These are phyloP conservation scores for Taiozyma onychis DNA, from an alignment of 1,139 yeast species.

Conservation along the genomic window DNA sequence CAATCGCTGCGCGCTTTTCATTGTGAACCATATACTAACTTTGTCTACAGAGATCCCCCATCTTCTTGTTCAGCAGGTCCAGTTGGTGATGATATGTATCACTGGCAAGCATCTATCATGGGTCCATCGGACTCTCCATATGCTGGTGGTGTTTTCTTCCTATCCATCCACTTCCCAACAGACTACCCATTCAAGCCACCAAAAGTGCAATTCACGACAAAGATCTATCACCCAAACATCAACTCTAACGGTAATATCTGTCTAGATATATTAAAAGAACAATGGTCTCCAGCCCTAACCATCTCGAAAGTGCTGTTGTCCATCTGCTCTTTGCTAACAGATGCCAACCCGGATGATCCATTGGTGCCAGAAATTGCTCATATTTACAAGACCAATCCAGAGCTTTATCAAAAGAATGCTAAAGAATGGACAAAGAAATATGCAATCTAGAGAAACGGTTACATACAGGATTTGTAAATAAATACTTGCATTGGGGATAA, in stretches of 20 bases:
- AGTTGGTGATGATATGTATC: constrained; percentile 91
- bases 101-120: constrained; percentile 97
- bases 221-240: constrained; percentile 90
- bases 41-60: constrained; percentile 79
- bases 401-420: constrained; percentile 95
- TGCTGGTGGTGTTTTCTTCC: constrained; percentile 89
- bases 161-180: constrained; percentile 90
- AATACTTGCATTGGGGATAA: constrained; percentile 5
- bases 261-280: constrained; percentile 78
- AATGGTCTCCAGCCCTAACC: constrained; percentile 90
- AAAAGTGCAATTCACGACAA: constrained; percentile 64
- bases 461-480: constrained; percentile 11
- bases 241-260: constrained; percentile 90
- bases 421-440: constrained; percentile 98
- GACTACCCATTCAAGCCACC: constrained; percentile 96
- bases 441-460: constrained; percentile 53
- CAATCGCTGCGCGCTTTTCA: background rate
- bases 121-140: constrained; percentile 94
- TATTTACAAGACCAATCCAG: constrained; percentile 89
- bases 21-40: constrained; percentile 27
- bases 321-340: constrained; percentile 86
- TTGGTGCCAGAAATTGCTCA: constrained; percentile 98
- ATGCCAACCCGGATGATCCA: constrained; percentile 99
- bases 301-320: constrained; percentile 85
- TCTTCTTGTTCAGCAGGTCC: constrained; percentile 99